Evolutionary conservation across 495 filamentous ascomycete genomes (phyloP), one percentile per base, ranked within the genome.

Genomic region (Sphaerosporella brunnea): DNA sequence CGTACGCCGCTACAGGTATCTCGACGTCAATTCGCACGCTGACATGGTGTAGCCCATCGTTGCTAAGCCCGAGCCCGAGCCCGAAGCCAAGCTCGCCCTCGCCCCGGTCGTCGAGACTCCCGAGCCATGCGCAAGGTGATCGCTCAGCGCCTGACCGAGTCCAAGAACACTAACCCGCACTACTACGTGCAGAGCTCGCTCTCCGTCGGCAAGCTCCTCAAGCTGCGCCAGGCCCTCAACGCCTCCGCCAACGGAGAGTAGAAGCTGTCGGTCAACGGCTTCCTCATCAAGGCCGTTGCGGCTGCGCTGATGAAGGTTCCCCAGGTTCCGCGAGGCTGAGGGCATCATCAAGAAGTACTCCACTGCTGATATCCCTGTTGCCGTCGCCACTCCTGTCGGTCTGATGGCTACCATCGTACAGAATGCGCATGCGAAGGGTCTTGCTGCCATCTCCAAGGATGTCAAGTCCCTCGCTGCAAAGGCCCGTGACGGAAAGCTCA

Each of bases 221-320:
- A 93, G 69, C 84, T 99, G 48, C 86, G 90, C 59, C 78, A 84
- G 68, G 84, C 90, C 35, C 77, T 99, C 50, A 99, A 99, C 68
- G 72, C 76, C 60, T 77, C 80, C 19, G 66, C 83, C 7, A 81
- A 92, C 40, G 90, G 90, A 66, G 78, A 84, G 63, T 96, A 93
- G 76, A 96, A 93, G 75, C 84, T 99, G 26, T 94, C 85, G 13
- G 82, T 99, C 66, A 99, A 99, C 64, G 90, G 96, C 68, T 99
- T 99, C 74, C 71, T 99, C 32, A 81, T 99, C 73, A 99, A 99
- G 74, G 90, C 92, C 39, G 79, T 85, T 39, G 84, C 75, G 44
- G 70, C 80, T 49, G 92, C 90, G 45, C 82, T 78, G 60, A 78
- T 79, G 67, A 95, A 92, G 73, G 85, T 95, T 23, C 90, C 90